Evolutionary conservation across 495 filamentous ascomycete species (phyloP), one percentile per base, ranked within the genome.

Genomic region (Delitschia confertaspora): DNA sequence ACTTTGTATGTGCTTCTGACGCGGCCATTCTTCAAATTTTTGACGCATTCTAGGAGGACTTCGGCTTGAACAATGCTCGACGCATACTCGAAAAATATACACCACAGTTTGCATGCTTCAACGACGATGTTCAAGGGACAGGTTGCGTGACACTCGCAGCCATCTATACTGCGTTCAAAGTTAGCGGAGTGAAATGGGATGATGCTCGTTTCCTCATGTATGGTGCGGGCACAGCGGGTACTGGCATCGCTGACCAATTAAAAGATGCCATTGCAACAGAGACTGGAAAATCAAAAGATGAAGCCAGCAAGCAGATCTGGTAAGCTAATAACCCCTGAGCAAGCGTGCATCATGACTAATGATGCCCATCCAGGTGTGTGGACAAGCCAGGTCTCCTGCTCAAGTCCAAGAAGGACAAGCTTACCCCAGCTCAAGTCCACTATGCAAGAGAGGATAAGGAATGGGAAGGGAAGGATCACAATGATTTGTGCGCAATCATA

Each of bases 81-180:
- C 70, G 81, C 14, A 75, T 93, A 3, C 67, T 94, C 6, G 82
- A 93, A 42, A 77, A 73, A 24, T 93, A 85, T 51, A 68, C 76
- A 4, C 66, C 77, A 0, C 46, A 80, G 16, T 77, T 93, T 4
- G 68, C 88, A 0, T 93, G 86, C 59, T 91, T 94, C 69, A 94
- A 93, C 47, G 87, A 93, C 39, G 87, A 94, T 62, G 79, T 94
- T 1, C 88, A 94, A 59, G 87, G 87, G 2, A 94, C 88, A 1
- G 87, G 88, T 0, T 85, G 82, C 25, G 85, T 94, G 2, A 93
- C 87, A 0, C 66, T 93, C 3, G 87, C 86, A 0, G 86, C 80
- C 0, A 79, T 94, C 45, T 75, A 83, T 62, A 74, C 83, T 1
- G 85, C 70, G 2, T 62, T 86, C 9, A 72, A 85, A 39, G 75